Conservation (phyloP, 345 rosid genomes). For the Citrus mangshanensis region DNA sequence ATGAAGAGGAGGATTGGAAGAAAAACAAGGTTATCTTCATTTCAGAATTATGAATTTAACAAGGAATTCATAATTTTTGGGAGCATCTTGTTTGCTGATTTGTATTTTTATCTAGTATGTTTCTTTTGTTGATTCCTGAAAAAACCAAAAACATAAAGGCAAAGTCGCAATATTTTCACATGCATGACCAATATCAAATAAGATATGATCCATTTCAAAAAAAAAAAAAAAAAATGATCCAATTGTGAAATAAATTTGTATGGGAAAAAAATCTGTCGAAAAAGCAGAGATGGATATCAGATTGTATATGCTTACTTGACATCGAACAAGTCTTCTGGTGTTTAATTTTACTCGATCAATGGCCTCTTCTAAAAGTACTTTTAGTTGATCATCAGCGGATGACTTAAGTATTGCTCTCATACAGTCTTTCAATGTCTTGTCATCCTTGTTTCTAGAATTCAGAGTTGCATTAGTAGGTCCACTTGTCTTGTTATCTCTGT, state of each 20-base stretch:
- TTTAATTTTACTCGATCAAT: conserved; percentile 68
- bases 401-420: conserved; percentile 37
- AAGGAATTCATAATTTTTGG: not conserved
- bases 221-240: not conserved
- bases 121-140: not conserved
- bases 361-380: conserved; percentile 57
- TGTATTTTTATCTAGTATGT: not conserved
- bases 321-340: conserved; percentile 84
- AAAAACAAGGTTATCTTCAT: not conserved
- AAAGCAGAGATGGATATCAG: not conserved
- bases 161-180: not conserved
- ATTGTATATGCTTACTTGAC: conserved; percentile 60
- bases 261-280: not conserved
- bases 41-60: not conserved
- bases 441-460: conserved; percentile 23
- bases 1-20: too few relatives aligned
- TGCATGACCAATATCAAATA: not conserved
- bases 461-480: conserved; percentile 20
- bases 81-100: not conserved
- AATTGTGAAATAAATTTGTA: not conserved
- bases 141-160: not conserved
- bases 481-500: conserved; percentile 12
- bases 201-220: not conserved
- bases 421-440: conserved; percentile 37
- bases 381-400: conserved; percentile 33